Base-by-base conservation (phyloP, 1,139 yeast species). In the Debaryomycetaceae sp. region DNA sequence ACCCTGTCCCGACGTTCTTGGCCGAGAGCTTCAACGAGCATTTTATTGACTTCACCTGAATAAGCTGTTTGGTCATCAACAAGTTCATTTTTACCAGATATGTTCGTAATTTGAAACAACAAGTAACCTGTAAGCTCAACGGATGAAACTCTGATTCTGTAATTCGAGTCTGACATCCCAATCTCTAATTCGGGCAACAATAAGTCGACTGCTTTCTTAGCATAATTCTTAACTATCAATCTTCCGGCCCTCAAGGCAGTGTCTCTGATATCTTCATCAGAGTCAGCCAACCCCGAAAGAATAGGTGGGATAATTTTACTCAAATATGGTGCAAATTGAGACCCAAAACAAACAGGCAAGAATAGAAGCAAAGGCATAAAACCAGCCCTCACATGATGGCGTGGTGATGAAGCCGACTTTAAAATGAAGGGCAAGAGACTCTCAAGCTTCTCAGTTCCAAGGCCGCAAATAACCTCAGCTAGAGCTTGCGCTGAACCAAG, bases 401-500 rank as follows among this genome's bases (percentile, higher is more conserved):
- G 78, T 19, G 83, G 58, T 35, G 82, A 78, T 17, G 81, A 69
- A 22, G 95, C 86, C 53, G 84, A 84, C n/a, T 78, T 65, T 52
- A 92, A 73, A 48, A 94, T 84, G 3, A 73, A 63, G 31, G 99
- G 98, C 46, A 94, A 67, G 54, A 91, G 65, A 52, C 89, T 97
- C 51, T 92, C 98, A 60, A 94, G 74, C 56, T 88, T 89, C 47
- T 80, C 68, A 39, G 88, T 66, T 52, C 98, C 98, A 44, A 94
- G 75, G 47, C 98, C 98, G 54, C 88, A 82, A 41, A 89, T 77
- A 48, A 92, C 96, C 64, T 94, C 99, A 22, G 97, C 81, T 46
- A 92, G 75, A 1, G 96, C 98, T 68, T 94, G 98, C 0, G 98
- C 98, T 41, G 96, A 86, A 44, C 99, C 99, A 48, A 92, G 77